Base-by-base conservation (phyloP, 2,329 filamentous ascomycete genomes). In the Lachnellula suecica region DNA sequence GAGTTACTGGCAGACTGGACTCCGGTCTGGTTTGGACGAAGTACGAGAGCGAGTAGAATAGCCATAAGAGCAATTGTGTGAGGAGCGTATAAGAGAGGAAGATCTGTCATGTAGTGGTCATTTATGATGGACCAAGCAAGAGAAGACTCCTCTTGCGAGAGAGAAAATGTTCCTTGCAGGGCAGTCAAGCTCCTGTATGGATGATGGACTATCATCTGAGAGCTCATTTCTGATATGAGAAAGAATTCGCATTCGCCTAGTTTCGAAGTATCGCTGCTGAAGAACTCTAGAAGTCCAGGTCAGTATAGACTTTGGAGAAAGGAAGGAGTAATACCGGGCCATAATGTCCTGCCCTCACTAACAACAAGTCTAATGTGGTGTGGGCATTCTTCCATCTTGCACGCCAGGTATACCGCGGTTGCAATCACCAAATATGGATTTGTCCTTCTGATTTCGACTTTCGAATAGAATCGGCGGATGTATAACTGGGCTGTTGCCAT, bases 381-480 rank as follows among this genome's bases (percentile, higher is more conserved):
- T 2, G 94, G 94, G 46, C 87, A 92, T 71, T 99, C 94, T 70
- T 99, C 94, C 84, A 96, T 96, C 73, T 99, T 99, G 75, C 91
- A 96, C 19, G 94, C 92, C 31, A 99, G 78, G 70, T 99, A 99
- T 55, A 97, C 81, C 4, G 93, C 89, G 1, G 94, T 97, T n/a
- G 91, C 87, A 59, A 96, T 81, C 53, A 97, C 84, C 31, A 97
- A 84, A 67, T 96, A 96, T 4, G 93, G 91, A 64, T 97, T 99
- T 44, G 92, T 96, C 58, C 87, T 85, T 52, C 93, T 87, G 59
- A 97, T 91, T 66, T 96, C 91, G 63, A 96, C 88, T 63, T 88
- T 90, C 42, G 84, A 84, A 71, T 96, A 97, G 77, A 96, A 97
- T 54, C 94, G 85, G 66, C 95, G 93, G 63, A 97, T 81, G 72